These are phyloP conservation scores for Candida nonsorbophila DNA, from an alignment of 805 yeast genomes.

Conservation along the genomic window DNA sequence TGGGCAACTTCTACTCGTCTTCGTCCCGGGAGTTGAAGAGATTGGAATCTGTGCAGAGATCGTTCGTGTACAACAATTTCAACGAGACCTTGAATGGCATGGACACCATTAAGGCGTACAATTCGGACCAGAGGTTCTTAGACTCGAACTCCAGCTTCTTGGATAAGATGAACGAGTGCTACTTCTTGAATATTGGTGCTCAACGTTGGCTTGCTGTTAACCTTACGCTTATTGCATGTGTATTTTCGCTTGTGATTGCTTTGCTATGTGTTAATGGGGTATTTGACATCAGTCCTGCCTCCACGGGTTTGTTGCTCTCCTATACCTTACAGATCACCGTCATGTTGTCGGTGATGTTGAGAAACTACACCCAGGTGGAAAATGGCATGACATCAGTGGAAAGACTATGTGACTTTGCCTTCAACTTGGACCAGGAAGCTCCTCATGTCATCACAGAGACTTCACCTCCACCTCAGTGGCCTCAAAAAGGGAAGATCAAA, in stretches of 20 bases:
- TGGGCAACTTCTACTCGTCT: conserved; percentile 27
- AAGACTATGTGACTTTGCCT: conserved; percentile 39
- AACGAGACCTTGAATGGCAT: conserved; percentile 30
- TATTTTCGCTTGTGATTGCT: conserved; percentile 20
- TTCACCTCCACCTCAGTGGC: conserved; percentile 45
- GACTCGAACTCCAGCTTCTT: conserved; percentile 16
- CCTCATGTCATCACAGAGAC: conserved; percentile 41
- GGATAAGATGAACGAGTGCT: conserved; percentile 28
- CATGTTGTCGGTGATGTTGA: conserved; percentile 25
- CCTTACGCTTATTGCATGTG: conserved; percentile 22
- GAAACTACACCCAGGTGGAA: conserved; percentile 30
- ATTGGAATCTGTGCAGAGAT: conserved; percentile 32
- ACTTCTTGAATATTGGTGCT: conserved; percentile 24
- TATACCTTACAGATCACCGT: conserved; percentile 31
- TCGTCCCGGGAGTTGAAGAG: conserved; percentile 31
- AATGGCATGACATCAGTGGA: conserved; percentile 34
- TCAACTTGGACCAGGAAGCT: conserved; percentile 60
- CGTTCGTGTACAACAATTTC: conserved; percentile 31
- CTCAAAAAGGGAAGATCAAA: conserved; percentile 38
- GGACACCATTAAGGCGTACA: conserved; percentile 30
- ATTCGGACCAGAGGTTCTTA: conserved; percentile 17
- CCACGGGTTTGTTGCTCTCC: conserved; percentile 28
- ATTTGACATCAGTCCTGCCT: conserved; percentile 25
- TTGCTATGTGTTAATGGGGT: conserved; percentile 28
- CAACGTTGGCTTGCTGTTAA: conserved; percentile 32